phyloP scores from a whole-genome alignment of 371 early-diverging fungal species.

The Apophysomyces sp. region DNA sequence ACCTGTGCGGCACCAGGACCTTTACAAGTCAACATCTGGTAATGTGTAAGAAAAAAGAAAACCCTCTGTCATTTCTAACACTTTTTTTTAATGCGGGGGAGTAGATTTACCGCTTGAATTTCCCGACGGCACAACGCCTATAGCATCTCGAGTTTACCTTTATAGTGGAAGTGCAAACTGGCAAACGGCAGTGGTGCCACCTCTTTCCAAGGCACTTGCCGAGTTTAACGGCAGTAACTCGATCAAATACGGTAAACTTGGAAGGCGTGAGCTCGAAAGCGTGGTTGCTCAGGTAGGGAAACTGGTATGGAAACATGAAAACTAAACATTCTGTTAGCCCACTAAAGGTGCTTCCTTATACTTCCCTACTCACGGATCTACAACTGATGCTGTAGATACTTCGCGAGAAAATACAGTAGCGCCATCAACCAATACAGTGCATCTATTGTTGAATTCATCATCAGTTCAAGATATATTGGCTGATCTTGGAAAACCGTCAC shows the following conservation, averaged over 20 bases:
- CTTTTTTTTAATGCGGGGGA: no score
- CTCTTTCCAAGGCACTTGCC: slow-evolving; percentile 41
- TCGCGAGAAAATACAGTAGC: slow-evolving; percentile 9
- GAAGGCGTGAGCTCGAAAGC: slow-evolving; percentile 45
- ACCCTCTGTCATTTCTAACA: no score
- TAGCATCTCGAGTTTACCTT: slow-evolving; percentile 62
- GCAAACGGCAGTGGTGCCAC: slow-evolving; percentile 47
- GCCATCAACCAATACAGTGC: slow-evolving; percentile 27
- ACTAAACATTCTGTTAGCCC: slow-evolving; percentile 28
- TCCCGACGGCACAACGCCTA: slow-evolving; percentile 78
- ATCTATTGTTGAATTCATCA: slow-evolving; percentile 45
- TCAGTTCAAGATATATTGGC: slow-evolving; percentile 70
- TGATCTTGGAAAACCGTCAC: slow-evolving; percentile 65
- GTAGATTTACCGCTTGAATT: slow-evolving; percentile 69
- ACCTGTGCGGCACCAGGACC: slow-evolving; percentile 53
- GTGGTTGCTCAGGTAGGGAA: slow-evolving; percentile 51
- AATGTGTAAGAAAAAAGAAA: no score
- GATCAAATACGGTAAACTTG: slow-evolving; percentile 33
- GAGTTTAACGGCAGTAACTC: slow-evolving; percentile 41
- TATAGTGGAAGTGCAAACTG: slow-evolving; percentile 52
- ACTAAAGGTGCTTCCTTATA: slow-evolving; percentile 32
- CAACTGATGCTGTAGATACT: not conserved
- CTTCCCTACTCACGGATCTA: slow-evolving; percentile 32
- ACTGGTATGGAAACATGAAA: not conserved
- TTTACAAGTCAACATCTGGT: slow-evolving; percentile 49